A percentile compares a stretch with the other conserved stretches of the same genome.
phyloP scores from a whole-genome alignment of 1,139 yeast species.

The Geotrichum klebahnii region DNA sequence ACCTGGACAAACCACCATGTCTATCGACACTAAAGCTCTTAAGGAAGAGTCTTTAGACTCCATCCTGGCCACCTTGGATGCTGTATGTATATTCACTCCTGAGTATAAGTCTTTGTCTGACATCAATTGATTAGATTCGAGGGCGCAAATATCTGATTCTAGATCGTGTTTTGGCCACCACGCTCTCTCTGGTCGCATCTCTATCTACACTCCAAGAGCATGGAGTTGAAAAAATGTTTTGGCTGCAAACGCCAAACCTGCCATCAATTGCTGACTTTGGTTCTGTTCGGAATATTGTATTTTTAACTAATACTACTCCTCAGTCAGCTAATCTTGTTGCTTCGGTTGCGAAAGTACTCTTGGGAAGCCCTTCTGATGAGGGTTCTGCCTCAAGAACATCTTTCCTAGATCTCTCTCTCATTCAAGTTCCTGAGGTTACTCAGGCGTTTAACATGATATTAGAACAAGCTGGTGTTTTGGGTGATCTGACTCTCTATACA shows the following conservation, averaged over 20 bases:
- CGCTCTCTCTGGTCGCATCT: constrained; percentile 58
- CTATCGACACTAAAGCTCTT: constrained; percentile 29
- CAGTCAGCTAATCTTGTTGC: constrained; percentile 30
- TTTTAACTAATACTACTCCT: constrained; percentile 23
- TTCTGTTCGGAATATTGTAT: constrained; percentile 17
- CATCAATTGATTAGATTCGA: constrained; percentile 25
- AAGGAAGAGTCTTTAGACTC: constrained; percentile 33
- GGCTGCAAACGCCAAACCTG: constrained; percentile 44
- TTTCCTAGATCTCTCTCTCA: constrained; percentile 28
- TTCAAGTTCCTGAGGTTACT: constrained; percentile 39
- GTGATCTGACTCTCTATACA: constrained; percentile 38
- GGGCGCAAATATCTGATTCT: constrained; percentile 47
- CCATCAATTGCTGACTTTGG: constrained; percentile 21
- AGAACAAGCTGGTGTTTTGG: constrained; percentile 39
- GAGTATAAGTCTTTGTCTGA: not conserved
- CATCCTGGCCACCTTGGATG: constrained; percentile 36
- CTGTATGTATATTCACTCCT: constrained; percentile 25
- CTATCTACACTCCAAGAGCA: constrained; percentile 52
- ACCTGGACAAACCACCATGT: not conserved
- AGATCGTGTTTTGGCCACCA: constrained; percentile 52
- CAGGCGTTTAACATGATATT: constrained; percentile 36
- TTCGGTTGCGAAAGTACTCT: constrained; percentile 29
- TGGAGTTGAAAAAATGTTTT: constrained; percentile 57
- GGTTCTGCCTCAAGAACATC: no score
- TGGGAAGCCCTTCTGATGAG: constrained; percentile 18